Base-by-base conservation (phyloP, 1,139 yeast species). In the Geotrichum fermentans region DNA sequence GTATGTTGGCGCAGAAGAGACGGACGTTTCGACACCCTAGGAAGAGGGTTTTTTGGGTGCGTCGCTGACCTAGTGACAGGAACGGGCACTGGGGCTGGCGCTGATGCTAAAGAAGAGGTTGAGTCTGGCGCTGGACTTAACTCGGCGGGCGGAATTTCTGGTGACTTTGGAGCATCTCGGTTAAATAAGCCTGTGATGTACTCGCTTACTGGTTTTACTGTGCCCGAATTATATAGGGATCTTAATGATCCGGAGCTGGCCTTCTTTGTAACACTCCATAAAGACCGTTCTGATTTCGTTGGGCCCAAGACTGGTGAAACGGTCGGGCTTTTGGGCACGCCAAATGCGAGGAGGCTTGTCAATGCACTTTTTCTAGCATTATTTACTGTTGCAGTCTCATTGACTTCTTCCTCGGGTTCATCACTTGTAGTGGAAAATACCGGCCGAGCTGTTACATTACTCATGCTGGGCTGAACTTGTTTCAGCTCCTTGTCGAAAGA, bases 281-380 rank as follows among this genome's bases (percentile, higher is more conserved):
- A 3, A 17, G 34, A n/a, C 10, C 35, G 35, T 10, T 40, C 43
- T 11, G 26, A 6, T 30, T 17, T 40, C 13, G n/a, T n/a, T 11
- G 35, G 43, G 16, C 24, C 41, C 13, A 38, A 26, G 7, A 38
- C 33, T 20, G 43, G 43, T 1, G 43, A 40, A 4, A 20, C 35
- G 4, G 35, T 4, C 18, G 22, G 2, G 16, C 33, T 13, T 16
- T 29, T 17, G 2, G 33, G 16, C 4, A 40, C 28, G 11, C 29
- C 40, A 13, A 37, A 21, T 3, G 43, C 33, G 13, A 40, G 35
- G 13, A 40, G 21, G 4, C 33, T 22, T 6, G 43, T 40, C 10
- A 29, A 28, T 1, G 43, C 43, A 2, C 33, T 22, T 18, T 40
- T 28, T 11, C 28, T 14, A 7, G 17, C n/a, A 16, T 11, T 17